Conservation (phyloP, 169 alveolate genomes). For the Nephromyces sp. region DNA sequence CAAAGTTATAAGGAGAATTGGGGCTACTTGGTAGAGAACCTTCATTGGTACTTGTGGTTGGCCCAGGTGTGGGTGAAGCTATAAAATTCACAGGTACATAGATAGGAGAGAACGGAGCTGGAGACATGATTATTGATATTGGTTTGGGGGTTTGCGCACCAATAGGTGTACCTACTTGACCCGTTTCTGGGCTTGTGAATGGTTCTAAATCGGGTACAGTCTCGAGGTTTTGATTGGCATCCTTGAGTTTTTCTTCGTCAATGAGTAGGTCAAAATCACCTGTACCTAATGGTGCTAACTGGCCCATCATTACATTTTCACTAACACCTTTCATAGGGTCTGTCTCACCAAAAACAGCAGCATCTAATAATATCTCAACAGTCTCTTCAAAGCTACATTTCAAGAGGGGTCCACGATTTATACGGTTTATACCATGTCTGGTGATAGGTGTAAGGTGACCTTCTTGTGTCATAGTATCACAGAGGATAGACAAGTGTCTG, state of each 20-base stretch:
- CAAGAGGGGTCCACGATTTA: conserved; percentile 91
- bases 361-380: conserved; percentile 96
- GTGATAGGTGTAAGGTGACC: conserved; percentile 97
- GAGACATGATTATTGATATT: conserved; percentile 44
- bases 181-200: conserved; percentile 51
- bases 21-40: conserved; percentile 26
- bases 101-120: conserved; percentile 53
- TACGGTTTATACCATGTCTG: conserved; percentile 98
- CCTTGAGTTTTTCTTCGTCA: conserved; percentile 75
- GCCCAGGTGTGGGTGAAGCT: conserved; percentile 54
- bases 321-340: conserved; percentile 82
- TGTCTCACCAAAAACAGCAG: conserved; percentile 93
- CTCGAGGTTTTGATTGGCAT: conserved; percentile 70
- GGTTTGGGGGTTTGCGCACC: conserved; percentile 14
- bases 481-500: conserved; percentile 92
- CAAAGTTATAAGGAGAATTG: conserved; percentile 43
- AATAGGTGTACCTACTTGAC: conserved; percentile 30
- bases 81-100: conserved; percentile 56
- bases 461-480: conserved; percentile 99
- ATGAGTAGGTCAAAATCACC: conserved; percentile 81
- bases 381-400: conserved; percentile 98
- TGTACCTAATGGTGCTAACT: conserved; percentile 83
- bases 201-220: conserved; percentile 58
- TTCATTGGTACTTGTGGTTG: conserved; percentile 9
- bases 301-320: conserved; percentile 91